Conservation (phyloP, 345 rosid genomes). For the Lepidium sativum region DNA sequence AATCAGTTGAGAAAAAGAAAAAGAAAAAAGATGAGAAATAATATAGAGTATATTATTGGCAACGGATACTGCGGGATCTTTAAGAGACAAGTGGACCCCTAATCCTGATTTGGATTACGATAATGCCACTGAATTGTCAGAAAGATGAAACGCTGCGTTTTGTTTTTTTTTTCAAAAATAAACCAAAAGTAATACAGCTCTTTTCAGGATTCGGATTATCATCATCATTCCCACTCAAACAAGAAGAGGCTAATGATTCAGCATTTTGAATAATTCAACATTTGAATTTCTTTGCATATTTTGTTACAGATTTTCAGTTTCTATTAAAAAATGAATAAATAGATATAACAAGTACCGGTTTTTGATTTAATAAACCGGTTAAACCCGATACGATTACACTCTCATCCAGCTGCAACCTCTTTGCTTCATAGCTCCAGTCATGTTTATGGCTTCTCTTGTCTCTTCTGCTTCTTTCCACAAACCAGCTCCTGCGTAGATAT, state of each 20-base stretch:
- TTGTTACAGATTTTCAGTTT: not conserved
- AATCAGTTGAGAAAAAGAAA: too few relatives aligned
- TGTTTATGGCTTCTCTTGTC: conserved; percentile 34
- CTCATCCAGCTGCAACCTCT: conserved; percentile 64
- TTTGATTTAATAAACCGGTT: not conserved
- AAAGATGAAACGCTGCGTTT: conserved; percentile 11
- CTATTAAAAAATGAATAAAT: not conserved
- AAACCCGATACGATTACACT: conserved; percentile 11
- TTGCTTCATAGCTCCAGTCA: conserved; percentile 41
- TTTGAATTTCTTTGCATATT: not conserved
- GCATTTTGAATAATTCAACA: not conserved
- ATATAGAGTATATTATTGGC: not conserved
- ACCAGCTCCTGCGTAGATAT: conserved; percentile 67
- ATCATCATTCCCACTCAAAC: not conserved
- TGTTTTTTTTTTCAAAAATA: not conserved
- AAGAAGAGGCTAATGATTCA: conserved; percentile 2
- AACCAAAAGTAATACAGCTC: not conserved
- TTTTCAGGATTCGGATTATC: not conserved
- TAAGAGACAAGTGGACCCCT: conserved; percentile 9
- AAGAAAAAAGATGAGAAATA: too few relatives aligned
- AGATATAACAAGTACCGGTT: not conserved
- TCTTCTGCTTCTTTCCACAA: conserved; percentile 74
- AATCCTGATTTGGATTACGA: conserved; percentile 5
- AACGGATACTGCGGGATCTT: conserved; percentile 11
- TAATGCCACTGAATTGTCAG: conserved; percentile 17